phyloP scores from a whole-genome alignment of 495 filamentous ascomycete species.

The Lasiosphaeris hirsuta region DNA sequence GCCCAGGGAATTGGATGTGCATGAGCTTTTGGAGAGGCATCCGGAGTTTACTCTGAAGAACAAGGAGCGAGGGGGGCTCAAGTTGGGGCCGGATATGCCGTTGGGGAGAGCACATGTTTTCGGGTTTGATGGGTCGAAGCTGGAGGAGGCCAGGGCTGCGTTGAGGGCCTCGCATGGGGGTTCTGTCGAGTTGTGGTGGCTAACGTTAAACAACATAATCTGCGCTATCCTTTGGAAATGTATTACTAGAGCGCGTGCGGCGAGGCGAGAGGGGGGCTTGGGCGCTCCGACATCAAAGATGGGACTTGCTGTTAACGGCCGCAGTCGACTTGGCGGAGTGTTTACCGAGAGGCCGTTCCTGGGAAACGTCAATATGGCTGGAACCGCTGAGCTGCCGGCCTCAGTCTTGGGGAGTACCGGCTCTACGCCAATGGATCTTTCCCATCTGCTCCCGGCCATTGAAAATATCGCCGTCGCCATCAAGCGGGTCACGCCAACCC shows the following conservation, averaged over 20 bases:
- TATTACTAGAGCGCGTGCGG: not conserved
- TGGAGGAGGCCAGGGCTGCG: not conserved
- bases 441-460: not conserved
- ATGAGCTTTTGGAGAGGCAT: no score
- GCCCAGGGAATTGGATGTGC: no score
- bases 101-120: not conserved
- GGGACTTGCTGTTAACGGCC: conserved; percentile 4
- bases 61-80: no score
- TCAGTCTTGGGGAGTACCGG: not conserved
- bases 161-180: not conserved
- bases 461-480: not conserved
- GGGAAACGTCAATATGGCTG: conserved; percentile 1
- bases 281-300: not conserved
- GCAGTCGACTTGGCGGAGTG: not conserved
- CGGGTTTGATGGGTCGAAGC: not conserved
- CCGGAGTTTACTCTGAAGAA: no score
- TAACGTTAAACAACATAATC: conserved; percentile 4
- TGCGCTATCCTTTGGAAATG: conserved; percentile 1
- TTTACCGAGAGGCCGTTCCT: not conserved
- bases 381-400: not conserved
- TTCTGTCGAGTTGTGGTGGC: not conserved
- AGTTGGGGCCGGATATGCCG: no score
- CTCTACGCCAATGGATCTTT: not conserved
- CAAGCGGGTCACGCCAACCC: conserved; percentile 2
- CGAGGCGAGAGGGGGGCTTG: not conserved